These are phyloP conservation scores for Talaromyces albobiverticillius DNA, from an alignment of 2,329 filamentous ascomycete genomes.

Conservation along the genomic window DNA sequence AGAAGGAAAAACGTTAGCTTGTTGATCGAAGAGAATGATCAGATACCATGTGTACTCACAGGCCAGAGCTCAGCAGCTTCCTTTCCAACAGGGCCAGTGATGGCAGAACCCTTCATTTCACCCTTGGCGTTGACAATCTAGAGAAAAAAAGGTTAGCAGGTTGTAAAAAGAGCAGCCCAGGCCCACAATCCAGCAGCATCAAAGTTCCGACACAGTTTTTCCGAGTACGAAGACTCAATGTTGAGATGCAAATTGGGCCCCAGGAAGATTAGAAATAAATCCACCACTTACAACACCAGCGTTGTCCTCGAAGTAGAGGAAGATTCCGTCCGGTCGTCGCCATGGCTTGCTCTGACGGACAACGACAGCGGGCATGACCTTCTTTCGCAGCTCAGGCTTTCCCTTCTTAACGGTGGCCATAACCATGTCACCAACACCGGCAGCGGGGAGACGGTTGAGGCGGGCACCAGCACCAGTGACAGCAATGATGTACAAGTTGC, in stretches of 20 bases:
- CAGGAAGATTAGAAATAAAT: slow-evolving; percentile 11
- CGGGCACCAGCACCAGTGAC: slow-evolving; percentile 98
- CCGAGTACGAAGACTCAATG: not conserved
- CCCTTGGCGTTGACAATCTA: slow-evolving; percentile 99
- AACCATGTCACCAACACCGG: slow-evolving; percentile 99
- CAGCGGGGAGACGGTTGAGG: slow-evolving; percentile 94
- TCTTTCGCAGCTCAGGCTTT: slow-evolving; percentile 99
- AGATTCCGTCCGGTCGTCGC: slow-evolving; percentile 97
- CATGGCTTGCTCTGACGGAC: slow-evolving; percentile 99
- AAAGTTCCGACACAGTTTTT: not conserved
- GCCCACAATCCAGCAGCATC: not conserved
- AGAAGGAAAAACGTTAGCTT: slow-evolving; percentile 30
- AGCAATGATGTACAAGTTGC: slow-evolving; percentile 99
- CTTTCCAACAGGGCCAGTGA: slow-evolving; percentile 98
- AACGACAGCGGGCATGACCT: slow-evolving; percentile 99
- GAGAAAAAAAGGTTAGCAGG: not conserved
- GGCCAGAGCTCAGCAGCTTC: slow-evolving; percentile 99
- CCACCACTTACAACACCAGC: slow-evolving; percentile 82
- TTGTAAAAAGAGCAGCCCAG: not conserved
- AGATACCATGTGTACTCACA: slow-evolving; percentile 55
- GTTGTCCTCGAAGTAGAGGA: slow-evolving; percentile 99
- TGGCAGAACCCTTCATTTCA: slow-evolving; percentile 99
- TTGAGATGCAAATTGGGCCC: not conserved
- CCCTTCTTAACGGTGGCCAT: slow-evolving; percentile 99
- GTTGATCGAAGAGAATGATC: not conserved